phyloP scores from a whole-genome alignment of 331 rosid species.

The Acacia concinna region DNA sequence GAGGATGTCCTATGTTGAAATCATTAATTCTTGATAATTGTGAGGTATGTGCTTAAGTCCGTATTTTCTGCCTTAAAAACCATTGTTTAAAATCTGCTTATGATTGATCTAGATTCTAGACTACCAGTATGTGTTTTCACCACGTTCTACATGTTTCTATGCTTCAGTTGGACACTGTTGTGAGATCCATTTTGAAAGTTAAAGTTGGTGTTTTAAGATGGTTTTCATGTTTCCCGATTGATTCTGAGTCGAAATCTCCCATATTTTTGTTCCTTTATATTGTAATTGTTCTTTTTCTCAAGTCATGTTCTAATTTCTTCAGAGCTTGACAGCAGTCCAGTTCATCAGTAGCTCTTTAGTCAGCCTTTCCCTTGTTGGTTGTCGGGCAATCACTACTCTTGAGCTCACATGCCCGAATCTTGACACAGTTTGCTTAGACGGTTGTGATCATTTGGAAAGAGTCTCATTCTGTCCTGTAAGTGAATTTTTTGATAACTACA shows the following conservation, averaged over 20 bases:
- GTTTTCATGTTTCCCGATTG: not conserved
- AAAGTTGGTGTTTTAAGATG: not conserved
- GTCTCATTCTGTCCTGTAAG: constrained; percentile 86
- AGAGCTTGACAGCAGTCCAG: constrained; percentile 72
- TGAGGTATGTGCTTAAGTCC: constrained; percentile 54
- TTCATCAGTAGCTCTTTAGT: constrained; percentile 67
- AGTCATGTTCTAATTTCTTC: constrained; percentile 38
- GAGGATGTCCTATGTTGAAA: constrained; percentile 84
- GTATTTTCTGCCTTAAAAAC: constrained; percentile 2
- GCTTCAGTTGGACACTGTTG: not conserved
- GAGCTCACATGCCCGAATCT: constrained; percentile 71
- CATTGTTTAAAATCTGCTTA: constrained; percentile 19
- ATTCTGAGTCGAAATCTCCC: not conserved
- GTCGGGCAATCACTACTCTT: constrained; percentile 67
- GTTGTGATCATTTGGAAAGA: constrained; percentile 85
- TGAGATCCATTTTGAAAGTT: not conserved
- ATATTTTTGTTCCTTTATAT: not conserved
- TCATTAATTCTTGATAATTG: constrained; percentile 79
- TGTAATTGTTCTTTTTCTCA: not conserved
- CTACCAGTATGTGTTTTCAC: not conserved
- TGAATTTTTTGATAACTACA: not conserved
- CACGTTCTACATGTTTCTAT: not conserved
- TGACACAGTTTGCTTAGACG: constrained; percentile 74
- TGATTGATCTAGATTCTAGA: constrained; percentile 11
- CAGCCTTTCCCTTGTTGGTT: constrained; percentile 86